Conservation (phyloP, 345 rosid species). For the Abelmoschus esculentus region DNA sequence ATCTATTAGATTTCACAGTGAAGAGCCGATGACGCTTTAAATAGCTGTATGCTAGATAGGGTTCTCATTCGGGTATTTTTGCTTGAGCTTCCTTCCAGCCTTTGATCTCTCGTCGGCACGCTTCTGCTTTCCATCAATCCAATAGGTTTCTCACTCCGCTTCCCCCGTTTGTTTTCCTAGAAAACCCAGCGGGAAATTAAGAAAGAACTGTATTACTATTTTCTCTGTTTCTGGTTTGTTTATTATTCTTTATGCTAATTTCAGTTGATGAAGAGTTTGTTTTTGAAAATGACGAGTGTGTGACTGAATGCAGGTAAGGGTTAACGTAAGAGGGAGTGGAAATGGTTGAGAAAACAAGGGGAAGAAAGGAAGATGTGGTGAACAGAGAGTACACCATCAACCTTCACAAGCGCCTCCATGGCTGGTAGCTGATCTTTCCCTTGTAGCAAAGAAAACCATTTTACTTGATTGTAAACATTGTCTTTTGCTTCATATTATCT, state of each 20-base stretch:
- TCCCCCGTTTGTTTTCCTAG: neutral
- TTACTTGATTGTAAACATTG: neutral
- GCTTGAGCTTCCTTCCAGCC: neutral
- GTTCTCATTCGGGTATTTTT: neutral
- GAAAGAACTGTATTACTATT: neutral
- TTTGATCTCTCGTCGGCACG: neutral
- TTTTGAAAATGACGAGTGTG: too few species aligned
- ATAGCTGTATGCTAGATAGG: neutral
- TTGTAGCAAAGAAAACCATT: neutral
- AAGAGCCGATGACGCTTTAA: neutral
- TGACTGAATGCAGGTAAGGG: conserved; percentile 1
- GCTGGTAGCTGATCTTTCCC: conserved; percentile 39
- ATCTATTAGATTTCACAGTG: neutral
- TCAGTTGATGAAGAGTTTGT: too few species aligned
- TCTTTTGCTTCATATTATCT: neutral
- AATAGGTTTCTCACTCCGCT: conserved; percentile 6
- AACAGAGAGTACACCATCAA: conserved; percentile 86
- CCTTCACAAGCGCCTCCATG: conserved; percentile 77
- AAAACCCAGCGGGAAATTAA: neutral
- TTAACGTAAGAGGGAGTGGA: conserved; percentile 11
- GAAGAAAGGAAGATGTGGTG: conserved; percentile 77
- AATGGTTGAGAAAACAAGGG: conserved; percentile 63
- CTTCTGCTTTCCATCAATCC: neutral
- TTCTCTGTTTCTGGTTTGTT: neutral
- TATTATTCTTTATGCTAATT: neutral